Evolutionary conservation across 2,329 filamentous ascomycete species (phyloP), one percentile per base, ranked within the genome.

Genomic region (Xylariales sp.): DNA sequence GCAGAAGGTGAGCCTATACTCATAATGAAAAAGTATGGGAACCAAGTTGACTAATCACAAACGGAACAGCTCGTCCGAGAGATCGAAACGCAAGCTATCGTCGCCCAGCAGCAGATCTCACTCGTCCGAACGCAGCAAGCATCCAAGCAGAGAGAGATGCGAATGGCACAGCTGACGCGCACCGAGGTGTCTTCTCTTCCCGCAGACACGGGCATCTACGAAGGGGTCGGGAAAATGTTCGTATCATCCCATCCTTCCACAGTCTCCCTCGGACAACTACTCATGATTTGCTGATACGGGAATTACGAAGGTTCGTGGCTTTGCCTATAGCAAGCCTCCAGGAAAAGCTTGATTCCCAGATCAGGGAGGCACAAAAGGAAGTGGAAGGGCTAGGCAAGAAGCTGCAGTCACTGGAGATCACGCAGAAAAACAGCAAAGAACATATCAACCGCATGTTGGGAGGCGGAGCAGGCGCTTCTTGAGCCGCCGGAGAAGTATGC

Each of bases 171-270:
- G 63, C 71, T 98, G 50, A 97, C 91, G 2, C 77, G 84, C 25
- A 87, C 77, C 49, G 93, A 98, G 65, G 73, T 97, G 37, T 77
- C 80, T n/a, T 75, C 79, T 5, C 67, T 98, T 46, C 84, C 89
- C 4, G 62, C 76, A 14, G 78, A 84, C 35, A 93, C 88, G 0
- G 83, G 83, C 22, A 80, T 95, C 20, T 98, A 97, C 57, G 91
- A 97, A 66, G 91, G 91, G 5, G 85, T 97, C 9, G 93, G 93
- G 38, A 98, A 97, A 70, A 97, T 98, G 93, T 96, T 65, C 56
- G 82, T 67, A 40, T 25, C 40, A 14, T 42, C 38, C 28, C 31
- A 12, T 15, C 5, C 20, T 34, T 14, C 20, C 10, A 21, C 34
- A 14, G 22, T 27, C 34, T 16, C 38, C 33, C 25, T 41, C 19